Conservation (phyloP, 257 asterid species). For the Mitragyna speciosa region DNA sequence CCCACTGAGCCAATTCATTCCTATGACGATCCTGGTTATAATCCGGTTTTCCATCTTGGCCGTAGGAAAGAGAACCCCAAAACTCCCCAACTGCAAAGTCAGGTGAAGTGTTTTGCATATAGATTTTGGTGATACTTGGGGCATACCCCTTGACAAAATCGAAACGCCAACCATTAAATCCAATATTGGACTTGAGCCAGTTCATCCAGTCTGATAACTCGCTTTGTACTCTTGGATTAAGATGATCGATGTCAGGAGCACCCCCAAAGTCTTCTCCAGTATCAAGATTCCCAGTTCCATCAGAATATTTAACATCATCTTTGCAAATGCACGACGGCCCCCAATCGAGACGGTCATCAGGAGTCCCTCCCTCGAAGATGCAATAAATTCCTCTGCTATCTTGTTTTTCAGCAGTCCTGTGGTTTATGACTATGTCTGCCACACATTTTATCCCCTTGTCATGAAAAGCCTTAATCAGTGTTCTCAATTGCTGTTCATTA, state of each 20-base stretch:
- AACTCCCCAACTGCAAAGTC: conserved; percentile 83
- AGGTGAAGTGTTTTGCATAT: conserved; percentile 57
- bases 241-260: conserved; percentile 83
- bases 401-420: conserved; percentile 61
- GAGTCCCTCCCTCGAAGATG: conserved; percentile 83
- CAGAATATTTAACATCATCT: conserved; percentile 53
- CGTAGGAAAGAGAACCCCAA: conserved; percentile 44
- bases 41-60: conserved; percentile 39
- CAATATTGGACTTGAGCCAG: conserved; percentile 75
- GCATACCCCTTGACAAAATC: conserved; percentile 75
- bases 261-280: conserved; percentile 40
- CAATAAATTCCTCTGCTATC: conserved; percentile 64
- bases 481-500: conserved; percentile 44
- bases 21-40: conserved; percentile 58
- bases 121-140: conserved; percentile 45
- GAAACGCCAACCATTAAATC: conserved; percentile 81
- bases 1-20: conserved; percentile 56
- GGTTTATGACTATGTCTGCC: conserved; percentile 86
- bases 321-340: conserved; percentile 65
- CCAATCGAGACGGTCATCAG: conserved; percentile 87
- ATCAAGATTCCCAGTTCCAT: conserved; percentile 73
- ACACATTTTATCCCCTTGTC: conserved; percentile 59
- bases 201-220: conserved; percentile 85
- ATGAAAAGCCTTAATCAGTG: conserved; percentile 42
- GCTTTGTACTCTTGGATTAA: conserved; percentile 57